Percentiles rank a stretch among this genome's conserved stretches.
Evolutionary conservation across 1,284 basidiomycete genomes (phyloP).

Genomic region (Tilletiaria anomala): DNA sequence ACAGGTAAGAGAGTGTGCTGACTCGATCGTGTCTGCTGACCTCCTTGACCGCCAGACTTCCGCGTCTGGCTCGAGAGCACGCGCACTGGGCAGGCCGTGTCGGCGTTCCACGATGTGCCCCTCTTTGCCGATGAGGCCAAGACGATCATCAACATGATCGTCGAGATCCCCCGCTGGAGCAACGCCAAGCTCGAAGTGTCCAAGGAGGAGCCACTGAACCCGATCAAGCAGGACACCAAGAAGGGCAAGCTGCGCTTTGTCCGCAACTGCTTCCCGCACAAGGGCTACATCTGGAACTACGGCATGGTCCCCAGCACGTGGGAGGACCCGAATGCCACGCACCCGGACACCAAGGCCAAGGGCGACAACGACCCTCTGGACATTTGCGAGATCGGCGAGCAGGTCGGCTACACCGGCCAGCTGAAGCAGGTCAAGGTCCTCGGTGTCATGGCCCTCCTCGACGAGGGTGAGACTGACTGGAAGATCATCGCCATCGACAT

Average conservation of each 20-base stretch:
- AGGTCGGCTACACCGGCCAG: constrained; percentile 91
- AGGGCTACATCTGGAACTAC: constrained; percentile 55
- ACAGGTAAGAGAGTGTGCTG: too few species aligned
- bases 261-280: constrained; percentile 99
- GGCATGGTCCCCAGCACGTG: constrained; percentile 91
- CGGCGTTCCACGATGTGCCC: constrained; percentile 38
- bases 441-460: constrained; percentile 86
- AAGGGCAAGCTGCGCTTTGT: constrained; percentile 91
- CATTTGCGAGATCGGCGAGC: constrained; percentile 98
- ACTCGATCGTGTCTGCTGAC: too few species aligned
- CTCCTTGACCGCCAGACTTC: constrained; percentile 62
- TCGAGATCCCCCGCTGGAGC: constrained; percentile 95
- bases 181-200: constrained; percentile 95
- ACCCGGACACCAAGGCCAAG: constrained; percentile 96
- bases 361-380: constrained; percentile 99
- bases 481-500: constrained; percentile 66
- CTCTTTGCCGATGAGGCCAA: constrained; percentile 38
- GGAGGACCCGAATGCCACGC: constrained; percentile 79
- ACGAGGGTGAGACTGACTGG: constrained; percentile 39
- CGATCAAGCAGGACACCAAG: constrained; percentile 97
- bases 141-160: constrained; percentile 49
- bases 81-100: constrained; percentile 29
- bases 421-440: constrained; percentile 99
- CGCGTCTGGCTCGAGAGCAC: constrained; percentile 69
- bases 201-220: constrained; percentile 94